Base-by-base conservation (phyloP, 495 filamentous ascomycete genomes). In the Neurospora pannonica region DNA sequence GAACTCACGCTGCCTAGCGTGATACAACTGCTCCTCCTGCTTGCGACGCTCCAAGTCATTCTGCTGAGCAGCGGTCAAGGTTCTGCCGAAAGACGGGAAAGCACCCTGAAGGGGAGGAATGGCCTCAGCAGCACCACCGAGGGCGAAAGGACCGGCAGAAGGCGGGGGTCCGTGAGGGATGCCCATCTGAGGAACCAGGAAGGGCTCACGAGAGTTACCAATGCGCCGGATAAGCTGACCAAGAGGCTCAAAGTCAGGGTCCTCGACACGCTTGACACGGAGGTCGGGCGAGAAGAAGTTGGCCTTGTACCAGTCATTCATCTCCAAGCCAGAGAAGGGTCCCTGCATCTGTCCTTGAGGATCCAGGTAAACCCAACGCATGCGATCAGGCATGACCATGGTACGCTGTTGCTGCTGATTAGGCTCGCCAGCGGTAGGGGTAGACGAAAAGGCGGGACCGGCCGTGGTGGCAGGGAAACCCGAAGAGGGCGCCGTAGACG, bases 271-370 rank as follows among this genome's bases (percentile, higher is more conserved):
- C 84, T 95, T 97, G 71, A 99, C 95, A 69, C 95, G 90, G 38
- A 99, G 87, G 74, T 99, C 95, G 0, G 94, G 89, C 11, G 94
- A 96, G 83, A 99, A 99, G 85, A 98, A 99, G 62, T 94, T 94
- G 69, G 94, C 97, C 83, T 98, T 97, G 84, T 97, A 99, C 96
- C 96, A 99, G 78, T 99, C 96, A 78, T 99, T 95, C 96, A 99
- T 99, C 82, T 98, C 96, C 70, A 99, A 86, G 5, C 96, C 96
- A 46, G 93, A 97, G 86, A 94, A 99, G 5, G 96, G 96, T 1
- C 96, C 96, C 82, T 98, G 96, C 40, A 92, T 91, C 67, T 91
- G 90, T 48, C 95, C 94, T 80, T 95, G 92, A 5, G 97, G 96
- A 81, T 99, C 96, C 38, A 95, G 90, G 79, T 99, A 99, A 38